Evolutionary conservation across 2,329 filamentous ascomycete species (phyloP).

Genomic region (Fusarium napiforme): DNA sequence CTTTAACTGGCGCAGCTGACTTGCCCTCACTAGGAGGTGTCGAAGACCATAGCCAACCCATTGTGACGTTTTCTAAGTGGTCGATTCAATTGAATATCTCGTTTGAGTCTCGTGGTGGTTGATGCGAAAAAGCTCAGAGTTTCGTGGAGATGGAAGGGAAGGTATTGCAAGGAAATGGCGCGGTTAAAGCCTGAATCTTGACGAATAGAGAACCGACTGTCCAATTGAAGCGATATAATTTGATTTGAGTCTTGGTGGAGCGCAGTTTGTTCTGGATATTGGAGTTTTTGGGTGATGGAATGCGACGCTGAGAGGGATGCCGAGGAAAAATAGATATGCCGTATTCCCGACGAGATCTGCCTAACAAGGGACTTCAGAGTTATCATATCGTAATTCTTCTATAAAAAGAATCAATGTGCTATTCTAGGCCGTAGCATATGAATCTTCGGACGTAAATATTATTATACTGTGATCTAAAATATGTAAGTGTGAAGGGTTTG

Average conservation of each 20-base stretch:
- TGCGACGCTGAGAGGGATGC: slow-evolving; percentile 5
- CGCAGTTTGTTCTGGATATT: slow-evolving; percentile 15
- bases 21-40: slow-evolving; percentile 42
- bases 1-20: slow-evolving; percentile 39
- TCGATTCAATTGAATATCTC: neutral
- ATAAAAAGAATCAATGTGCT: neutral
- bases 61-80: slow-evolving; percentile 47
- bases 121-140: neutral
- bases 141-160: neutral
- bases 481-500: neutral
- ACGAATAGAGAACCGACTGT: neutral
- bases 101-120: neutral
- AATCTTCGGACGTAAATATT: neutral
- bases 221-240: slow-evolving; percentile 1
- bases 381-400: neutral
- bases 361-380: neutral
- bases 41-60: slow-evolving; percentile 72
- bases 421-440: neutral
- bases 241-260: neutral
- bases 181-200: neutral
- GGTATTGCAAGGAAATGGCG: neutral
- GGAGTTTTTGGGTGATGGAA: slow-evolving; percentile 9
- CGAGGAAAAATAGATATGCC: slow-evolving; percentile 45
- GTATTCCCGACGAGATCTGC: slow-evolving; percentile 27
- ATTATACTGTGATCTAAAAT: neutral